These are phyloP conservation scores for Dichotomocladium elegans DNA, from an alignment of 371 early-diverging fungal genomes.

Conservation along the genomic window DNA sequence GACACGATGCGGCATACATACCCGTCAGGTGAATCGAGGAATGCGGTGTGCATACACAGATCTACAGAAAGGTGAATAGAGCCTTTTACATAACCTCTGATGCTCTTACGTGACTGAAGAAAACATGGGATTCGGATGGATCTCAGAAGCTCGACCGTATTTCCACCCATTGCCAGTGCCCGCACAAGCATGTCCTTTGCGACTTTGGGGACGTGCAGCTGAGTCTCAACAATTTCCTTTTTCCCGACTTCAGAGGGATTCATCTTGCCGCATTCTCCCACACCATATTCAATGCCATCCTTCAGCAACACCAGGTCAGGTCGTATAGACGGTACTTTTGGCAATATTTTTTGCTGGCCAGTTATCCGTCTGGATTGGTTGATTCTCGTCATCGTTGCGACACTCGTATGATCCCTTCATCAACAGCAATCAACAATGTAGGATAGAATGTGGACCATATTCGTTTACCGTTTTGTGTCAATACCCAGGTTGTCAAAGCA, in stretches of 20 bases:
- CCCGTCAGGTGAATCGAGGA: too few species aligned
- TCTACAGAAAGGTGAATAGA: too few species aligned
- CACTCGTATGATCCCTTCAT: background rate
- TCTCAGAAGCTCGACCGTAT: too few species aligned
- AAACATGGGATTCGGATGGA: too few species aligned
- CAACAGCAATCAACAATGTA: background rate
- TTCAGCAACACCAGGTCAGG: slow-evolving; percentile 1
- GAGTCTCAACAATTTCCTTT: background rate
- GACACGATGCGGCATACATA: too few species aligned
- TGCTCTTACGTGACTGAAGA: too few species aligned
- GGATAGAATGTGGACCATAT: background rate
- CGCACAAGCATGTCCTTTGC: slow-evolving; percentile 2
- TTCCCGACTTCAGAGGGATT: background rate
- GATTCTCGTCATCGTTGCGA: background rate
- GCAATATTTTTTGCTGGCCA: background rate
- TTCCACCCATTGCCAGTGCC: too few species aligned
- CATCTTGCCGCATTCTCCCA: background rate
- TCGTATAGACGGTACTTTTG: background rate
- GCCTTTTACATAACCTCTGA: too few species aligned
- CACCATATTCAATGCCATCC: slow-evolving; percentile 1
- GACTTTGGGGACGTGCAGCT: slow-evolving; percentile 1
- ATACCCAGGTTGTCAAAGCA: background rate
- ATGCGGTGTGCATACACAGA: too few species aligned
- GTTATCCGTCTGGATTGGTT: background rate
- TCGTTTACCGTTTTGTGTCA: background rate